Evolutionary conservation across 2,329 filamentous ascomycete genomes (phyloP).

Genomic region (Beauveria rudraprayagi): DNA sequence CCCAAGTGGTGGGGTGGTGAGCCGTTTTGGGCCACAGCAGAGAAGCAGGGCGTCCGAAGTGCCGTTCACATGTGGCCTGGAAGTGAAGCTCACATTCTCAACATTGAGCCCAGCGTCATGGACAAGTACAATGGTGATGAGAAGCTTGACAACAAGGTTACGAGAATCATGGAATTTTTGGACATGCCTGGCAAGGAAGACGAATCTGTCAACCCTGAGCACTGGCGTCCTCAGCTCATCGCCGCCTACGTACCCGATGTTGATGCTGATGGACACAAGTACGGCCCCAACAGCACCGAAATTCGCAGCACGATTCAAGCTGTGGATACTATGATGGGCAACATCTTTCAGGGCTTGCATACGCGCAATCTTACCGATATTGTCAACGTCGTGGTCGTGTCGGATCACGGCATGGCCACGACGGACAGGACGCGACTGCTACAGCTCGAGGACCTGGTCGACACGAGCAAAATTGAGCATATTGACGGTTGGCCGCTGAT

Average conservation of each 20-base stretch:
- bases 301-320: conserved; percentile 67
- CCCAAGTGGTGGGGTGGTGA: conserved; percentile 93
- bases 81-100: conserved; percentile 75
- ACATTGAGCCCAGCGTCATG: conserved; percentile 68
- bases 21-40: conserved; percentile 88
- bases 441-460: conserved; percentile 83
- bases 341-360: conserved; percentile 68
- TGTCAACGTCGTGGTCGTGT: conserved; percentile 93
- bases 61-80: conserved; percentile 99
- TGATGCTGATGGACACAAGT: conserved; percentile 77
- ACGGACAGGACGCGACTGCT: conserved; percentile 73
- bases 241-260: conserved; percentile 93
- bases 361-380: conserved; percentile 77
- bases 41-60: conserved; percentile 66
- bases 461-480: conserved; percentile 68
- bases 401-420: conserved; percentile 96
- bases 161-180: conserved; percentile 71
- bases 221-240: conserved; percentile 77
- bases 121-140: conserved; percentile 82
- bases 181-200: conserved; percentile 71
- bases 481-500: conserved; percentile 92
- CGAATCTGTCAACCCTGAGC: conserved; percentile 36
- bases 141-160: conserved; percentile 64
- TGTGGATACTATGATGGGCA: conserved; percentile 77
- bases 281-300: conserved; percentile 91